phyloP scores from a whole-genome alignment of 2,329 filamentous ascomycete genomes.

The Aureobasidium sp. region DNA sequence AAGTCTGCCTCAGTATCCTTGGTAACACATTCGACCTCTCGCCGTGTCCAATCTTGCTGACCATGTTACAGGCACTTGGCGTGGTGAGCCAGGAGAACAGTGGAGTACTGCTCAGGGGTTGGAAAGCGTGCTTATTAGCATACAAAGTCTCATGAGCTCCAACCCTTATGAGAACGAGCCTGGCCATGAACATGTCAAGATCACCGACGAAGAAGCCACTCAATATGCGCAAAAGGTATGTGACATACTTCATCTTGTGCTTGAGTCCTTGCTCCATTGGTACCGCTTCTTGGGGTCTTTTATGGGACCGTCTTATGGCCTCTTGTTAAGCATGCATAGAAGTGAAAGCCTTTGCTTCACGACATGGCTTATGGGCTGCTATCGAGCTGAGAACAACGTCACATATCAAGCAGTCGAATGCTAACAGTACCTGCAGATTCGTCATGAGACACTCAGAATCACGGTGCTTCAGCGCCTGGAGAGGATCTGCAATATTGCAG shows the following conservation, averaged over 20 bases:
- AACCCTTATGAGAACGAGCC: constrained; percentile 97
- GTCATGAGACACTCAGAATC: constrained; percentile 81
- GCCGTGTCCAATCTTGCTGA: not conserved
- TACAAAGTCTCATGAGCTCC: constrained; percentile 88
- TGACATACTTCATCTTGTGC: constrained; percentile 27
- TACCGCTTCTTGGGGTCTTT: not conserved
- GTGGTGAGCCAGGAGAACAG: constrained; percentile 80
- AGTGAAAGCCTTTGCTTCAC: no score
- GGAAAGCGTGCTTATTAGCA: constrained; percentile 88
- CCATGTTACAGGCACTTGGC: constrained; percentile 59
- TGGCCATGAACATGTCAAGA: constrained; percentile 72
- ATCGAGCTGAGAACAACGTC: no score
- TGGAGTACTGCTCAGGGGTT: constrained; percentile 96
- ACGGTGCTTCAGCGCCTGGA: constrained; percentile 82
- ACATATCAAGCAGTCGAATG: no score
- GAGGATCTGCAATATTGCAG: constrained; percentile 59
- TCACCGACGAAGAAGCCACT: constrained; percentile 2
- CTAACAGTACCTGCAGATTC: constrained; percentile 53
- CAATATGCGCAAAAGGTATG: constrained; percentile 16
- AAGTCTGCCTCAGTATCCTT: constrained; percentile 70
- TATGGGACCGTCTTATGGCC: no score
- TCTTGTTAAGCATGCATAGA: no score
- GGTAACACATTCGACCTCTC: constrained; percentile 38
- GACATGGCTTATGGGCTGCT: no score
- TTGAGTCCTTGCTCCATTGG: not conserved